These are phyloP conservation scores for Mentha longifolia DNA, from an alignment of 257 asterid genomes.

Conservation along the genomic window DNA sequence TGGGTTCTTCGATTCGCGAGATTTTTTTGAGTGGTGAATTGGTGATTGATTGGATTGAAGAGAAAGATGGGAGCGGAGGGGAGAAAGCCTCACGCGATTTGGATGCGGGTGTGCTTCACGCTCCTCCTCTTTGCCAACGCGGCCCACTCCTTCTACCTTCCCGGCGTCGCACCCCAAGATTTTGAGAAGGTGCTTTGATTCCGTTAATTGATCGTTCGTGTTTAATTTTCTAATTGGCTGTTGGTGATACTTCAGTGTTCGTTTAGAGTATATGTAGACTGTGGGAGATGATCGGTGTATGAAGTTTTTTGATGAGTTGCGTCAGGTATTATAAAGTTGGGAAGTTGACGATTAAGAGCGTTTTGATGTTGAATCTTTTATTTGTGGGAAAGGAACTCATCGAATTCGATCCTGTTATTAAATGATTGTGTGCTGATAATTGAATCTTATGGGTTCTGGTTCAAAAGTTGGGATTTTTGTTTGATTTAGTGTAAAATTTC, in stretches of 20 bases:
- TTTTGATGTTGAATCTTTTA: slow-evolving; percentile 27
- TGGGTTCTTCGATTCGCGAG: slow-evolving; percentile 31
- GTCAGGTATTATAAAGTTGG: slow-evolving; percentile 8
- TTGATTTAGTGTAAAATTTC: not conserved
- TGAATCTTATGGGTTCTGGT: slow-evolving; percentile 20
- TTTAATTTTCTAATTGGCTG: not conserved
- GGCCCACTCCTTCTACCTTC: slow-evolving; percentile 76
- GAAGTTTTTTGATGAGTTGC: not conserved
- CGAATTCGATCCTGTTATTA: not conserved
- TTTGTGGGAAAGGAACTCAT: not conserved
- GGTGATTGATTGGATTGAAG: slow-evolving; percentile 1
- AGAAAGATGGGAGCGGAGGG: slow-evolving; percentile 42
- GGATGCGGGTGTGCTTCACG: slow-evolving; percentile 35
- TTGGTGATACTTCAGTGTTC: not conserved
- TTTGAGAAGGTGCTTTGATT: slow-evolving; percentile 59
- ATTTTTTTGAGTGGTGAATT: slow-evolving; percentile 33
- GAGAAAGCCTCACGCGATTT: slow-evolving; percentile 42
- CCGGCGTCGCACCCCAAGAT: slow-evolving; percentile 96
- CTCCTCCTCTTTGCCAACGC: slow-evolving; percentile 44
- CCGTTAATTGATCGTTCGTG: not conserved
- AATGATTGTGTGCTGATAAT: not conserved
- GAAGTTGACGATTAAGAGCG: slow-evolving; percentile 18
- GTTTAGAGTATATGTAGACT: not conserved
- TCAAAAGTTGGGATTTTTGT: slow-evolving; percentile 1
- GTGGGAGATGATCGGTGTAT: slow-evolving; percentile 11